Conservation (phyloP, 768 basidiomycete genomes). For the Tubosaeta sp. region DNA sequence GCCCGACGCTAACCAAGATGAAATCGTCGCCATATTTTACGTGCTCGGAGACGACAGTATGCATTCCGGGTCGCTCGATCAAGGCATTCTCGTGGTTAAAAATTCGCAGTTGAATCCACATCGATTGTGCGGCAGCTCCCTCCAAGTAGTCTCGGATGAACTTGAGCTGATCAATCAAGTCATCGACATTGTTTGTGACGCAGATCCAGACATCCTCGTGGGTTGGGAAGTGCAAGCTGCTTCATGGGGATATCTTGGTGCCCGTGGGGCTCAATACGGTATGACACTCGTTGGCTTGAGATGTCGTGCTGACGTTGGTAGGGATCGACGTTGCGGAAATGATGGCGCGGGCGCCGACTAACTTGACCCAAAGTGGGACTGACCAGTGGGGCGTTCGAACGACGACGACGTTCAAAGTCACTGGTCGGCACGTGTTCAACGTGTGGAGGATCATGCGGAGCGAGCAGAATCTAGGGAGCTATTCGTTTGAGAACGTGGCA, state of each 20-base stretch:
- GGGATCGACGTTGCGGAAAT: conserved; percentile 70
- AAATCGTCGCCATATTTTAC: conserved; percentile 69
- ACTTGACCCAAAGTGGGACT: conserved; percentile 27
- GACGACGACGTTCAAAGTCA: conserved; percentile 77
- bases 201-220: conserved; percentile 88
- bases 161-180: conserved; percentile 75
- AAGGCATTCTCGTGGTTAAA: conserved; percentile 55
- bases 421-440: conserved; percentile 89
- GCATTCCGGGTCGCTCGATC: conserved; percentile 25
- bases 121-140: conserved; percentile 39
- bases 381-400: conserved; percentile 73
- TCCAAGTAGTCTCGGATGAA: conserved; percentile 63
- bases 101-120: conserved; percentile 35
- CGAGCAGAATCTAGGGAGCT: conserved; percentile 71
- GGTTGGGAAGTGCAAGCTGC: conserved; percentile 90
- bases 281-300: not conserved
- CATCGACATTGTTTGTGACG: conserved; percentile 64
- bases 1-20: conserved; percentile 56
- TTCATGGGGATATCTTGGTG: conserved; percentile 88
- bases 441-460: conserved; percentile 89
- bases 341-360: conserved; percentile 69
- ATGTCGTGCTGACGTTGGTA: conserved; percentile 28
- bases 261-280: conserved; percentile 65
- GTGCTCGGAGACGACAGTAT: conserved; percentile 50
- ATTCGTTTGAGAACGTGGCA: conserved; percentile 87